A percentile compares a stretch with the other conserved stretches of the same genome.
phyloP scores from a whole-genome alignment of 2,329 filamentous ascomycete species.

The Aspergillus hiratsukae region DNA sequence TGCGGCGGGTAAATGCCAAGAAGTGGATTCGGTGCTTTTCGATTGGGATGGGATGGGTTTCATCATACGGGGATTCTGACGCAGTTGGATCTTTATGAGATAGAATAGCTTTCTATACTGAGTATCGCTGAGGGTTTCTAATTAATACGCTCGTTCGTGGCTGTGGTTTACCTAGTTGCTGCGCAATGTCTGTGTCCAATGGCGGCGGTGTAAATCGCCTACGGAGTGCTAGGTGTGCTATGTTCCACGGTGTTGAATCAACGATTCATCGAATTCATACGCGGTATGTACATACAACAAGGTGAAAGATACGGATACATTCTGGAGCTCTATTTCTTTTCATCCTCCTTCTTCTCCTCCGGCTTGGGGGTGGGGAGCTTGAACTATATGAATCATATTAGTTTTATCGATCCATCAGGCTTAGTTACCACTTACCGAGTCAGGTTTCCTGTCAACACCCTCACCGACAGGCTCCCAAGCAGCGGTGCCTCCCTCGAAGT shows the following conservation, averaged over 20 bases:
- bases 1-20: conserved; percentile 3
- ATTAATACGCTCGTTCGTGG: no score
- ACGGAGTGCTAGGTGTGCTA: neutral
- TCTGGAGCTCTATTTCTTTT: conserved; percentile 69
- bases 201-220: neutral
- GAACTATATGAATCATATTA: conserved; percentile 52
- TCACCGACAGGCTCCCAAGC: conserved; percentile 66
- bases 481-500: conserved; percentile 86
- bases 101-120: no score
- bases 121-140: no score
- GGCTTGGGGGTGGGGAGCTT: conserved; percentile 94
- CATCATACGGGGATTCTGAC: neutral
- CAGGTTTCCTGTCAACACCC: conserved; percentile 74
- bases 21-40: conserved; percentile 1
- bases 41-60: neutral
- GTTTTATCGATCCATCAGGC: neutral
- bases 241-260: conserved; percentile 19
- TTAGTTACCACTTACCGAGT: conserved; percentile 48
- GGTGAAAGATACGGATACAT: conserved; percentile 34
- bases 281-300: conserved; percentile 38
- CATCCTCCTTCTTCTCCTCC: conserved; percentile 75
- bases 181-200: neutral
- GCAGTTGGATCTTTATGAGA: neutral
- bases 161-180: neutral
- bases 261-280: conserved; percentile 21